Conservation (phyloP, 2,329 filamentous ascomycete species). For the Balansia obtecta region DNA sequence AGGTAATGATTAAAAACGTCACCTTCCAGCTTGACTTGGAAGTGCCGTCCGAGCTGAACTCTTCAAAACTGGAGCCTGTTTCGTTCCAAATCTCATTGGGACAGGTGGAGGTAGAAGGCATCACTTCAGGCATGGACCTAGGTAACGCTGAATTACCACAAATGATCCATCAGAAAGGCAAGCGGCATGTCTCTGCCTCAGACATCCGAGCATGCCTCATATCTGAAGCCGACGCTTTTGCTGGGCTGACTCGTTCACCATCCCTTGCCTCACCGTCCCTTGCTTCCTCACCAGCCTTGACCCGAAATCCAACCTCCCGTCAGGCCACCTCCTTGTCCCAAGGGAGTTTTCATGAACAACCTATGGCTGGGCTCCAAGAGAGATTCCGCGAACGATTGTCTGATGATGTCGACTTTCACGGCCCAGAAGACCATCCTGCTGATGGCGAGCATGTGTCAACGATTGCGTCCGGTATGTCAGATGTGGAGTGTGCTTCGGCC, state of each 20-base stretch:
- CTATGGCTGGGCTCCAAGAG: conserved; percentile 13
- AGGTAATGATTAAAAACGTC: conserved; percentile 53
- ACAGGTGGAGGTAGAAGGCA: conserved; percentile 52
- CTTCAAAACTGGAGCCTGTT: conserved; percentile 38
- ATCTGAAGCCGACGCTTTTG: conserved; percentile 55
- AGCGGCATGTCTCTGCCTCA: conserved; percentile 50
- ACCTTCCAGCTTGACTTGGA: conserved; percentile 53
- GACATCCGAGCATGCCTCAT: conserved; percentile 53
- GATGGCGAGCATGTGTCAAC: conserved; percentile 45
- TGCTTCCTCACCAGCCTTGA: conserved; percentile 39
- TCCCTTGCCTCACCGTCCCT: conserved; percentile 32
- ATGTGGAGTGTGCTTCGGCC: conserved; percentile 17
- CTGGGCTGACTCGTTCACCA: conserved; percentile 43
- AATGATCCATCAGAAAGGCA: conserved; percentile 45
- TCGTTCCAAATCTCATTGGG: conserved; percentile 55
- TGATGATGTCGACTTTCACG: conserved; percentile 11
- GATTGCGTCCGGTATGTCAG: conserved; percentile 39
- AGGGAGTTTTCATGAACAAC: conserved; percentile 15
- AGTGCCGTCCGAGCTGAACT: conserved; percentile 35
- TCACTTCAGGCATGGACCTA: conserved; percentile 33
- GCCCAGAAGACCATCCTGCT: conserved; percentile 16
- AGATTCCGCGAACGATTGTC: conserved; percentile 14
- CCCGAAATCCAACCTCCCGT: conserved; percentile 22
- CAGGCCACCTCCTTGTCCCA: conserved; percentile 18
- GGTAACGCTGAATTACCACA: conserved; percentile 12